Conservation (phyloP, 2,329 filamentous ascomycete genomes). For the Aureobasidium lini region DNA sequence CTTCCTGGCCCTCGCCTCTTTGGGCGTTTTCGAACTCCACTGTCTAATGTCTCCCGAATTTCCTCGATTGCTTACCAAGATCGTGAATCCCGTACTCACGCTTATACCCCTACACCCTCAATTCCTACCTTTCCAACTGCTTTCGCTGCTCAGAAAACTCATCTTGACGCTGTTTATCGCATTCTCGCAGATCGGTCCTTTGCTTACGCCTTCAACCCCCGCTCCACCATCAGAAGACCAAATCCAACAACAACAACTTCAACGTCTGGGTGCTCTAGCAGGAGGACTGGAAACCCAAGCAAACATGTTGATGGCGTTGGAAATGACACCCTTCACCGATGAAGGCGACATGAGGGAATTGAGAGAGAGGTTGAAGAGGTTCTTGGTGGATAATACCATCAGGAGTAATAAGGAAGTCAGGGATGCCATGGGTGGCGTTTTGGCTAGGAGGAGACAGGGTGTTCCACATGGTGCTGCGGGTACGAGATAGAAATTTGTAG, state of each 20-base stretch:
- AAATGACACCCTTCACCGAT: conserved; percentile 76
- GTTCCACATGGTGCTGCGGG: conserved; percentile 12
- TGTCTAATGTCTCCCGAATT: conserved; percentile 47
- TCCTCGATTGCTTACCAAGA: conserved; percentile 35
- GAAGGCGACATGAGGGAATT: conserved; percentile 55
- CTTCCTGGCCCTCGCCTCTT: conserved; percentile 43
- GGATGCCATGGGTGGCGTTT: conserved; percentile 63
- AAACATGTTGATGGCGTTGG: conserved; percentile 62
- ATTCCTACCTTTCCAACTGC: conserved; percentile 78
- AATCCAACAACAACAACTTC: conserved; percentile 54
- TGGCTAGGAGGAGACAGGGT: conserved; percentile 39
- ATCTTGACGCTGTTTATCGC: conserved; percentile 76
- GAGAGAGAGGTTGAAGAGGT: conserved; percentile 69
- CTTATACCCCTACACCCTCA: conserved; percentile 35
- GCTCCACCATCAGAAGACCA: conserved; percentile 17
- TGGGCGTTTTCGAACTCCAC: conserved; percentile 51
- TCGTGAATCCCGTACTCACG: conserved; percentile 42
- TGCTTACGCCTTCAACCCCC: conserved; percentile 26
- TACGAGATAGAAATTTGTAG: neutral
- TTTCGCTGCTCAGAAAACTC: conserved; percentile 66
- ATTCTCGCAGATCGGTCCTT: conserved; percentile 69
- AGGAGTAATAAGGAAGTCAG: conserved; percentile 72
- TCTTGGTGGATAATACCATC: conserved; percentile 80
- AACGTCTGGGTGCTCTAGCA: conserved; percentile 54
- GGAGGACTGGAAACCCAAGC: conserved; percentile 61